Base-by-base conservation (phyloP, 1,284 basidiomycete species). In the Wallemia mellicola region DNA sequence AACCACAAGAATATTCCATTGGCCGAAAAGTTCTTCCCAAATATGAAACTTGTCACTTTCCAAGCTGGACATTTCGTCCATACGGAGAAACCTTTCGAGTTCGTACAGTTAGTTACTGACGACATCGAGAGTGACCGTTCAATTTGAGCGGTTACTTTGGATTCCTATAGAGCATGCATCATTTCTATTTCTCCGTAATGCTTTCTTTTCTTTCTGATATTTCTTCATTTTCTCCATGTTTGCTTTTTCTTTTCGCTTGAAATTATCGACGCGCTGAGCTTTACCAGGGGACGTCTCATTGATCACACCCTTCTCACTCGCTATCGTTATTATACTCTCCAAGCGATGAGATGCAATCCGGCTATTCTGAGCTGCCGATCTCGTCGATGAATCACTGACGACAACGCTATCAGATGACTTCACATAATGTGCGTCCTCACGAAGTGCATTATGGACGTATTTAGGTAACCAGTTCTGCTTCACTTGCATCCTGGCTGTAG, bases 1-100 rank as follows among this genome's bases (percentile, higher is more conserved):
- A 86, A 85, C 64, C 69, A 74, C 15, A 72, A 75, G 61, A 83
- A 82, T 62, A 70, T 79, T 3, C 75, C 76, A 0, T 63, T 77
- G 1, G 75, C 78, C 57, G 68, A 76, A 61, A 67, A 73, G 33
- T 83, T 82, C 67, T 88, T 89, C 69, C 83, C 84, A 0, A 71
- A 74, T 55, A 75, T 76, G 69, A 65, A 67, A 24, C 62, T 83
- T 0, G 72, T 77, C 64, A 72, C 68, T 24, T 67, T 83, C 22
- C 75, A 81, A 61, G 69, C 81, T 0, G 75, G 76, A 2, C 81
- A 83, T 65, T 83, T 71, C 69, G 79, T 80, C 28, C 78, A 79
- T 62, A 74, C 77, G 33, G 79, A 81, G 62, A 73, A 70, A 57
- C 63, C 63, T 15, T n/a, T 58, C 26, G 62, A 63, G 24, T 63